phyloP scores from a whole-genome alignment of 208 protist species.

The Leishmania tropica region DNA sequence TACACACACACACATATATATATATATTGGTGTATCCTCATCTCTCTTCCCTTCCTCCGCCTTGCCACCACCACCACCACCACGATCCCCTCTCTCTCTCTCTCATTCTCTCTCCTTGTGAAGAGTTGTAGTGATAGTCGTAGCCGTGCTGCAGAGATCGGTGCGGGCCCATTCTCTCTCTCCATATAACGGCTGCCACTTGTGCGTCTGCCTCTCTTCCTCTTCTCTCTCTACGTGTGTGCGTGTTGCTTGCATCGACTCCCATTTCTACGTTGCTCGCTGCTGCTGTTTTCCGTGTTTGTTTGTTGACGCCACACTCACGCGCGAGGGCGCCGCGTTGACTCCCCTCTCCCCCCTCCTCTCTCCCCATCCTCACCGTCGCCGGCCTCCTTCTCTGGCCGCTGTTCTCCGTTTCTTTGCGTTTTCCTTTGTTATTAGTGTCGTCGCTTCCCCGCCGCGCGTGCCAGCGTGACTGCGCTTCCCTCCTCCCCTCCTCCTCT shows the following conservation, averaged over 20 bases:
- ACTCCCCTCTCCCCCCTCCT: not conserved
- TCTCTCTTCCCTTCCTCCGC: not conserved
- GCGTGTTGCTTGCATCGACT: not conserved
- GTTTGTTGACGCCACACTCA: not conserved
- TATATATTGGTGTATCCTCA: too few species aligned
- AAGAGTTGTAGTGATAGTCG: not conserved
- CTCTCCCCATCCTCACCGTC: not conserved
- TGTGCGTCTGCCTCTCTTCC: slow-evolving; percentile 11
- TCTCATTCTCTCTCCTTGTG: not conserved
- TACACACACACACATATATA: too few species aligned
- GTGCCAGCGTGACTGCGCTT: too few species aligned
- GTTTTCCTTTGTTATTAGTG: not conserved
- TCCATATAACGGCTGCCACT: not conserved
- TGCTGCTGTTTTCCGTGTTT: not conserved
- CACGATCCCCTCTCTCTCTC: not conserved
- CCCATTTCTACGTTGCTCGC: not conserved
- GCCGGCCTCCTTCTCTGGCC: not conserved
- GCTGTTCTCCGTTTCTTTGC: not conserved
- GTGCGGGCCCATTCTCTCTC: not conserved
- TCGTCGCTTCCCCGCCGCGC: not conserved
- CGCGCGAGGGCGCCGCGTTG: not conserved
- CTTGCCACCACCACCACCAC: too few species aligned
- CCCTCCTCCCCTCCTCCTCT: not conserved
- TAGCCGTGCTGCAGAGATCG: not conserved
- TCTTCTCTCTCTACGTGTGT: not conserved